These are phyloP conservation scores for Epichloe festucae DNA, from an alignment of 2,329 filamentous ascomycete species.

Conservation along the genomic window DNA sequence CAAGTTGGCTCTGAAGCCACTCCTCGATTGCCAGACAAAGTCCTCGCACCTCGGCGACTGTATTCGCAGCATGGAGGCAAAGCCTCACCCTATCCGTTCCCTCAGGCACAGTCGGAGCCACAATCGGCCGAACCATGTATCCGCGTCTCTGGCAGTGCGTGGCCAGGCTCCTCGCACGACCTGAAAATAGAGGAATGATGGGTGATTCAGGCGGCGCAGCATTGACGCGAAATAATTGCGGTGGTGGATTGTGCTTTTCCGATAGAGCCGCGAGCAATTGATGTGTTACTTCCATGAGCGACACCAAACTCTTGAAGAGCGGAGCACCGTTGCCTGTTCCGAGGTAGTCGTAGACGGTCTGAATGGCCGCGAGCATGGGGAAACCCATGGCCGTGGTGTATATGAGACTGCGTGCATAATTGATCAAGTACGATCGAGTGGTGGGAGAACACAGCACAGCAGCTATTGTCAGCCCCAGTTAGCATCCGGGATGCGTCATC, in stretches of 20 bases:
- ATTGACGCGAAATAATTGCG: conserved; percentile 22
- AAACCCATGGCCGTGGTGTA: conserved; percentile 60
- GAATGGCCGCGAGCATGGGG: conserved; percentile 45
- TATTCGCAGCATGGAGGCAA: conserved; percentile 57
- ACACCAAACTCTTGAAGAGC: conserved; percentile 19
- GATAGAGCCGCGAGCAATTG: conserved; percentile 29
- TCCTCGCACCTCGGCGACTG: conserved; percentile 38
- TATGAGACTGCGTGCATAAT: conserved; percentile 63
- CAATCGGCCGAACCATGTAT: conserved; percentile 50
- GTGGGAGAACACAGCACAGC: conserved; percentile 49
- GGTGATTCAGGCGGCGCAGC: conserved; percentile 36
- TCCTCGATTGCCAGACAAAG: conserved; percentile 33
- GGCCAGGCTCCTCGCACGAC: conserved; percentile 44
- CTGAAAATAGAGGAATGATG: conserved; percentile 50
- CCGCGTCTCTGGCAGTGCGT: conserved; percentile 44
- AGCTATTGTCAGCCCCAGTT: conserved; percentile 7
- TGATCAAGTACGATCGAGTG: conserved; percentile 53
- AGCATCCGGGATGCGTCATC: background rate
- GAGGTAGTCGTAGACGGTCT: conserved; percentile 45
- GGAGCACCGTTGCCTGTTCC: conserved; percentile 31
- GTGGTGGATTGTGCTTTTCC: conserved; percentile 5
- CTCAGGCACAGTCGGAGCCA: conserved; percentile 52
- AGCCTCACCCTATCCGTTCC: conserved; percentile 52
- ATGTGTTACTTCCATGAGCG: conserved; percentile 27
- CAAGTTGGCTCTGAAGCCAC: conserved; percentile 26